These are phyloP conservation scores for Cercospora canescens DNA, from an alignment of 2,329 filamentous ascomycete genomes.

Conservation along the genomic window DNA sequence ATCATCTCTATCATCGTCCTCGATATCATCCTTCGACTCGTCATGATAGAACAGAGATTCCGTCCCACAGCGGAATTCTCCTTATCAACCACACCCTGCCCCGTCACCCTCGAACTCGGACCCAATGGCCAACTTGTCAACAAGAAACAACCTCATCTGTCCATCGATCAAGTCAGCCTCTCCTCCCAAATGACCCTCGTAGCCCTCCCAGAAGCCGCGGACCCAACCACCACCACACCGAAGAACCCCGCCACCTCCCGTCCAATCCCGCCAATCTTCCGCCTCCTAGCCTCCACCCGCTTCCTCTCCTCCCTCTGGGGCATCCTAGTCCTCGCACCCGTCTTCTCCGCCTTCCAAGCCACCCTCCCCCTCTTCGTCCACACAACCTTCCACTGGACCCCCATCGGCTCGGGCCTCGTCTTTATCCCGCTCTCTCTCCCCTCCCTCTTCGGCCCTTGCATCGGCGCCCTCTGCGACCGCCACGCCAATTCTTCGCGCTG, in stretches of 20 bases:
- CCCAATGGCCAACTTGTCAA: neutral
- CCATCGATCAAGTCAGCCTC: conserved; percentile 7
- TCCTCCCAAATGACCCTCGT: neutral
- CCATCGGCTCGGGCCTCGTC: conserved; percentile 25
- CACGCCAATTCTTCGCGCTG: conserved; percentile 18
- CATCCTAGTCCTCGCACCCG: conserved; percentile 20
- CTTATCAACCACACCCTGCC: neutral
- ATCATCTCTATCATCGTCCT: conserved; percentile 18
- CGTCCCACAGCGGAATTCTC: neutral
- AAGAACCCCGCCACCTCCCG: neutral
- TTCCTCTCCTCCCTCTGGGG: conserved; percentile 26
- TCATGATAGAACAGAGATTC: conserved; percentile 23
- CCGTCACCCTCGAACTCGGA: neutral
- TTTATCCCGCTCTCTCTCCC: conserved; percentile 28
- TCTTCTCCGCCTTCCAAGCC: conserved; percentile 26
- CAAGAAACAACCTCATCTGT: neutral
- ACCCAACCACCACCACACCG: neutral
- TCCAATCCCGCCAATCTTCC: conserved; percentile 20
- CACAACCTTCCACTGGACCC: conserved; percentile 23
- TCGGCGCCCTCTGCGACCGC: conserved; percentile 24
- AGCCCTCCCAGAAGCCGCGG: neutral
- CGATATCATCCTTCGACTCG: conserved; percentile 22
- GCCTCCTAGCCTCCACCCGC: conserved; percentile 21
- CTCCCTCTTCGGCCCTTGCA: conserved; percentile 25
- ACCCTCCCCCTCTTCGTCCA: conserved; percentile 23